Conservation (phyloP, 306 rosid genomes). For the Inga oerstediana region DNA sequence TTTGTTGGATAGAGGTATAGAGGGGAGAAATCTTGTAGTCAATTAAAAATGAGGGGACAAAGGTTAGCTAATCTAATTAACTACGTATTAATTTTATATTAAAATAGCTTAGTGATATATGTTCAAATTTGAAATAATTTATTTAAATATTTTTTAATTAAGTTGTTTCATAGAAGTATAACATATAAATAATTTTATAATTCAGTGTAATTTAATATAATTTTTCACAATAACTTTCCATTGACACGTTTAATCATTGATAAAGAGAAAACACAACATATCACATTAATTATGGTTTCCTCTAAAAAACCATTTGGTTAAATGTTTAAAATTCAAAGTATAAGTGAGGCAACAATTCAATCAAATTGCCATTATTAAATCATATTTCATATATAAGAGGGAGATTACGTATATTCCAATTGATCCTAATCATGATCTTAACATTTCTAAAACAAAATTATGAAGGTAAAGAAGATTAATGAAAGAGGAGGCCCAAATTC, state of each 20-base stretch:
- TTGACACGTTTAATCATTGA: neutral
- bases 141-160: neutral
- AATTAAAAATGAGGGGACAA: neutral
- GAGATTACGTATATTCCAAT: constrained; percentile 12
- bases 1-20: neutral
- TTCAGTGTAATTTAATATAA: neutral
- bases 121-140: neutral
- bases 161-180: neutral
- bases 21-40: neutral
- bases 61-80: neutral
- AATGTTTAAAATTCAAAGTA: neutral
- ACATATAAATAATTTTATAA: neutral
- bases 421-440: constrained; percentile 29
- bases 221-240: neutral
- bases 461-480: constrained; percentile 34
- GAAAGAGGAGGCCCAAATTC: constrained; percentile 91
- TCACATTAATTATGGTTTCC: neutral
- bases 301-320: neutral
- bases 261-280: neutral
- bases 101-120: neutral
- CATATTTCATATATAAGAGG: neutral
- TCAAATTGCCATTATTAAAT: neutral
- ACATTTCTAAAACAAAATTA: constrained; percentile 32
- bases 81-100: neutral
- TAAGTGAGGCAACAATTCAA: neutral